Evolutionary conservation across 768 basidiomycete genomes (phyloP), one percentile per base, ranked within the genome.

Genomic region (Fomitopsis pulvina): DNA sequence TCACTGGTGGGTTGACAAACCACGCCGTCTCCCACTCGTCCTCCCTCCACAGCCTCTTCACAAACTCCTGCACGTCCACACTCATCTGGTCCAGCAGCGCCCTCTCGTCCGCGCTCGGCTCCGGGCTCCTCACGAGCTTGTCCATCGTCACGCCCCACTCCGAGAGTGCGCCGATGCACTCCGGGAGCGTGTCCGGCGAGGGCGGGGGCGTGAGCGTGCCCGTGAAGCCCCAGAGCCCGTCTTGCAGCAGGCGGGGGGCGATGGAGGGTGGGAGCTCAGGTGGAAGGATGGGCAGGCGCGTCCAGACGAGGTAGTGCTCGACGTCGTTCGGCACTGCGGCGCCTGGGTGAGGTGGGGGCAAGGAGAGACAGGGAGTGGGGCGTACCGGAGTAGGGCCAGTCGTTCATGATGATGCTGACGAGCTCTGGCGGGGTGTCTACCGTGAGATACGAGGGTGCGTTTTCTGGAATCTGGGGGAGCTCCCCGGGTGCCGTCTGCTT

Each of bases 1-100:
- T 62, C 58, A 92, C 90, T 44, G 83, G 87, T 38, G 90, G 90
- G 60, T 92, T 92, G 38, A 90, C 85, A 60, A 92, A 92, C 91
- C 91, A 93, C 1, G 87, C 87, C 0, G 88, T 89, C 67, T 93
- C 91, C 89, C 87, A 93, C n/a, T 77, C 75, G 4, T 59, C 63
- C 59, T 89, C 86, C 16, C 60, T 57, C 91, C 91, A 92, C 42
- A 79, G 69, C 42, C 70, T 72, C 62, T 67, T 71, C 11, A 93
- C 77, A 63, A 85, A 92, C 43, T 64, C 66, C 28, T 77, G 71
- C 38, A 90, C 78, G 54, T 87, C 81, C 38, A 56, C 62, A 5
- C 81, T 81, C 4, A 79, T 83, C 40, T 61, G 62, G 41, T 62
- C 62, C 9, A 85, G 71, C 50, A 79, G 65, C 16, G 51, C 60